Base-by-base conservation (phyloP, 2,329 filamentous ascomycete species). In the Dactylonectria macrodidyma region DNA sequence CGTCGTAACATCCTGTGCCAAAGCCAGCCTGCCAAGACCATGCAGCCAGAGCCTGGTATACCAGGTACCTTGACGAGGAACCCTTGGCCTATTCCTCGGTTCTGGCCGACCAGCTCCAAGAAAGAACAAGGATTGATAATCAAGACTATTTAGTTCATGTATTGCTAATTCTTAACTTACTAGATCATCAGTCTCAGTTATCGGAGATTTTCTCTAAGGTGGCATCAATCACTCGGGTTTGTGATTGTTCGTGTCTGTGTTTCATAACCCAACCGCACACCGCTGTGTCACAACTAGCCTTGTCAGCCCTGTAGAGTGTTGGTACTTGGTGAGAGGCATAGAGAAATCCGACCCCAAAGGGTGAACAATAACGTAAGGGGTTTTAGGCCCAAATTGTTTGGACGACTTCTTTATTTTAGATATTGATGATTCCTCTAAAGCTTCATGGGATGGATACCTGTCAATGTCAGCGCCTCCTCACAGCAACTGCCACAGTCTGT, bases 41-140 rank as follows among this genome's bases (percentile, higher is more conserved):
- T 34, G 30, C 50, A 34, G 46, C 46, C 22, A 36, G n/a, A 54
- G 11, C 26, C 26, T 30, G 26, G n/a, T 34, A 54, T 34, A 47
- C 46, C 22, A 47, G 19, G n/a, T 57, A 50, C 19, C 19, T 19
- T 19, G 41, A 63, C 34, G 52, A 56, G 36, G 52, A 63, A 57
- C 46, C 55, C 60, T 44, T 58, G 54, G 60, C 30, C 60, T 44
- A 12, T 50, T 19, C 60, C 36, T 57, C 60, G 52, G 60, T n/a
- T 63, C 41, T 44, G 30, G 38, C 60, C 60, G 60, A 63, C 16
- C 44, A 50, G 52, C 55, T 57, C 33, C 47, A 51, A 62, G 55
- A 62, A 36, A 30, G 33, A 46, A 48, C 24, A 30, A 56, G 38
- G 33, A n/a, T 36, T 36, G 26, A 30, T 30, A 41, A 16, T 4